Evolutionary conservation across 208 protist species (phyloP).

Genomic region (Leishmania tarentolae): DNA sequence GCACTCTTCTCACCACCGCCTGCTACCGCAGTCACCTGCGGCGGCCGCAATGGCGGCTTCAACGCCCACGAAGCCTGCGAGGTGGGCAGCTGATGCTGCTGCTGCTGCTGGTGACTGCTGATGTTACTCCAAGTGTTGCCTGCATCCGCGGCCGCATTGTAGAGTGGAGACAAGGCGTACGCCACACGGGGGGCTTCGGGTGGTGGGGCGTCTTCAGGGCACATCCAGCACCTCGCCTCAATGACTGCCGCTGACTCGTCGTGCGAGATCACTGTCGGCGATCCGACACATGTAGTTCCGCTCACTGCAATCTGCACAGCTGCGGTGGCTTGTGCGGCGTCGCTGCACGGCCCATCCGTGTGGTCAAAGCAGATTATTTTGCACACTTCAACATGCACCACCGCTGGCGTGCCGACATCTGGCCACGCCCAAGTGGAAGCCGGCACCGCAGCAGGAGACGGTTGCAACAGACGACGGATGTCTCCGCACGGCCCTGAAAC

Average conservation of each 20-base stretch:
- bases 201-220: neutral
- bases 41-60: neutral
- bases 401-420: slow-evolving; percentile 18
- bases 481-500: neutral
- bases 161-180: neutral
- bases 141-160: neutral
- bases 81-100: neutral
- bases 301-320: neutral
- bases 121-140: neutral
- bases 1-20: neutral
- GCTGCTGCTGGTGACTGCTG: neutral
- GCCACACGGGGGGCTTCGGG: slow-evolving; percentile 15
- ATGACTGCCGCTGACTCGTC: neutral
- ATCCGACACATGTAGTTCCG: neutral
- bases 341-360: slow-evolving; percentile 7
- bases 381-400: slow-evolving; percentile 18
- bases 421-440: slow-evolving; percentile 23
- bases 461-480: neutral
- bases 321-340: neutral
- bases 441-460: neutral
- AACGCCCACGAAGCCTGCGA: neutral
- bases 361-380: slow-evolving; percentile 16
- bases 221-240: slow-evolving; percentile 10
- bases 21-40: neutral
- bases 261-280: neutral